Percentiles rank a stretch among this genome's conserved stretches.
These are phyloP conservation scores for Biscutella laevigata DNA, from an alignment of 441 rosid species.

Conservation along the genomic window DNA sequence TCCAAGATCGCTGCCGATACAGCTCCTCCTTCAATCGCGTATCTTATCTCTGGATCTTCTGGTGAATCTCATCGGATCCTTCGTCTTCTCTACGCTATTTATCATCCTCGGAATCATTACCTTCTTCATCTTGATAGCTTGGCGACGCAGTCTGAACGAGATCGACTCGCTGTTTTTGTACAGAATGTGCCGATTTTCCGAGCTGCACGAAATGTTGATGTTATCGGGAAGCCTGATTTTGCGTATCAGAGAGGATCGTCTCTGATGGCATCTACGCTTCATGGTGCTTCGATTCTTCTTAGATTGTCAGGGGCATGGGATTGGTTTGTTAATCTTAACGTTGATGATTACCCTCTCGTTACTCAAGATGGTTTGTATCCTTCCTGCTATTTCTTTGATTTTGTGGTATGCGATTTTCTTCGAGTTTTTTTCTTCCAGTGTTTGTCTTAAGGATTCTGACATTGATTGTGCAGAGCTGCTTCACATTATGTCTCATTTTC, in stretches of 20 bases:
- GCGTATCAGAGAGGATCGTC: constrained; percentile 70
- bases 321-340: constrained; percentile 68
- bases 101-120: constrained; percentile 71
- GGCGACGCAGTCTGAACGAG: constrained; percentile 59
- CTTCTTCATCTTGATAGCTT: constrained; percentile 71
- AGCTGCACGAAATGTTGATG: constrained; percentile 78
- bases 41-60: constrained; percentile 61
- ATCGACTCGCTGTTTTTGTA: constrained; percentile 45
- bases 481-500: constrained; percentile 68
- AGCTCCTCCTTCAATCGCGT: constrained; percentile 46
- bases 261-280: constrained; percentile 64
- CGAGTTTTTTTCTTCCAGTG: neutral
- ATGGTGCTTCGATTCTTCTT: constrained; percentile 77
- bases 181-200: constrained; percentile 45
- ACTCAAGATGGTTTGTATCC: constrained; percentile 71
- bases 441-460: constrained; percentile 3
- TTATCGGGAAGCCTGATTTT: constrained; percentile 74
- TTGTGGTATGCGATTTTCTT: neutral
- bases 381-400: neutral
- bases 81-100: constrained; percentile 61
- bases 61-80: constrained; percentile 62
- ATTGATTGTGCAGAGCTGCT: constrained; percentile 60
- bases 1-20: constrained; percentile 28
- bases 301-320: constrained; percentile 67
- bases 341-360: constrained; percentile 81